Conservation (phyloP, 768 basidiomycete species). For the Mycena sanguinolenta region DNA sequence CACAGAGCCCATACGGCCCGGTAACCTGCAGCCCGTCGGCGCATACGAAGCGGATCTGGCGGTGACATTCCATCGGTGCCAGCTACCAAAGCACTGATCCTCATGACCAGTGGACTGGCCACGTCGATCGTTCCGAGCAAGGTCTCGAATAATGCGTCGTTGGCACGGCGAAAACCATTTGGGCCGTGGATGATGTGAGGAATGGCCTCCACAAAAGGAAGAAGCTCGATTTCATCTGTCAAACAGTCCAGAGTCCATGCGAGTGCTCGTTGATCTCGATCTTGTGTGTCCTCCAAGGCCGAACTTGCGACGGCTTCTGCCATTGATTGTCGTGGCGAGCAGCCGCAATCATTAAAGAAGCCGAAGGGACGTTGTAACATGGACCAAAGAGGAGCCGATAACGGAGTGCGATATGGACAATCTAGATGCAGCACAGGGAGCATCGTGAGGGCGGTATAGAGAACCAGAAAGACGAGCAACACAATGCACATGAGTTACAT, state of each 20-base stretch:
- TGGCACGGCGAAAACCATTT: too few relatives aligned
- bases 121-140: neutral
- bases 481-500: slow-evolving; percentile 9
- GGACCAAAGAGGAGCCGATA: too few relatives aligned
- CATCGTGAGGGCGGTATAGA: slow-evolving; percentile 18
- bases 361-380: neutral
- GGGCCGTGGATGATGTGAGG: too few relatives aligned
- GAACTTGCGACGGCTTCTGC: slow-evolving; percentile 2
- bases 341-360: neutral
- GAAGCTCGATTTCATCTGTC: too few relatives aligned
- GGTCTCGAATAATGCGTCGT: neutral
- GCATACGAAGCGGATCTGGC: neutral
- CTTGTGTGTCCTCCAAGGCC: too few relatives aligned
- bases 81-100: neutral
- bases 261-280: too few relatives aligned
- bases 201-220: too few relatives aligned
- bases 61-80: neutral
- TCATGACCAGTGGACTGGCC: neutral
- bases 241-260: too few relatives aligned
- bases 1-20: too few relatives aligned
- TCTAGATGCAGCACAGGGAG: too few relatives aligned
- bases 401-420: too few relatives aligned
- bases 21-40: too few relatives aligned
- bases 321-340: neutral
- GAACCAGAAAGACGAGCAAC: neutral